Conservation (phyloP, 805 yeast genomes). For the Scheffersomyces lignosus region DNA sequence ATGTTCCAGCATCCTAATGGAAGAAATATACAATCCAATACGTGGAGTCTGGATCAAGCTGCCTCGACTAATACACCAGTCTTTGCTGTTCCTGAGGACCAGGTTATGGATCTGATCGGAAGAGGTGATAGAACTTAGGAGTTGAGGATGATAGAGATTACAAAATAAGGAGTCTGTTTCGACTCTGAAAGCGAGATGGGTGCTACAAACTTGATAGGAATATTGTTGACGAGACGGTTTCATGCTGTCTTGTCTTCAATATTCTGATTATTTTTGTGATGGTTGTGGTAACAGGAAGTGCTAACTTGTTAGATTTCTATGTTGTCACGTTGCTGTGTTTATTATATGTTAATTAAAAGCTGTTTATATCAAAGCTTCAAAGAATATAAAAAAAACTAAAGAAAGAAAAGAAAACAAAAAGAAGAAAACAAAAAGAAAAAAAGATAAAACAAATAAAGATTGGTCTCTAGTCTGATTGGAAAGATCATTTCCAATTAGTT, state of each 20-base stretch:
- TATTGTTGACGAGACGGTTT: too few species aligned
- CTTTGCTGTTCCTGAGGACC: slow-evolving; percentile 76
- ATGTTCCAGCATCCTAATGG: slow-evolving; percentile 80
- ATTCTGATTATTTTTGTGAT: too few species aligned
- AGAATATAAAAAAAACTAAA: slow-evolving; percentile 5
- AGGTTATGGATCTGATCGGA: slow-evolving; percentile 73
- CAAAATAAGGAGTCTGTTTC: too few species aligned
- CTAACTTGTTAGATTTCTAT: too few species aligned
- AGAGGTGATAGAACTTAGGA: too few species aligned
- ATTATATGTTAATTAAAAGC: background rate
- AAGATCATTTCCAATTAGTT: too few species aligned
- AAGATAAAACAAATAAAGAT: slow-evolving; percentile 11
- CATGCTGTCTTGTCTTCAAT: too few species aligned
- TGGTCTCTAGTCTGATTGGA: slow-evolving; percentile 1
- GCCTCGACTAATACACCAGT: slow-evolving; percentile 57
- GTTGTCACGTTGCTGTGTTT: too few species aligned
- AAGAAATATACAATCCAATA: slow-evolving; percentile 40
- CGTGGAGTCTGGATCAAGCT: slow-evolving; percentile 33
- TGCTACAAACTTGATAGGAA: too few species aligned
- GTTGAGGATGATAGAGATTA: too few species aligned
- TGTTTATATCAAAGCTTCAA: slow-evolving; percentile 3
- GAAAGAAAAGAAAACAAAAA: slow-evolving; percentile 3
- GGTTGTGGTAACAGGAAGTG: too few species aligned
- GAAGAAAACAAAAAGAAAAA: slow-evolving; percentile 3
- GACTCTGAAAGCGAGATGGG: too few species aligned